These are phyloP conservation scores for Pseudonectria buxi DNA, from an alignment of 2,329 filamentous ascomycete genomes.

Conservation along the genomic window DNA sequence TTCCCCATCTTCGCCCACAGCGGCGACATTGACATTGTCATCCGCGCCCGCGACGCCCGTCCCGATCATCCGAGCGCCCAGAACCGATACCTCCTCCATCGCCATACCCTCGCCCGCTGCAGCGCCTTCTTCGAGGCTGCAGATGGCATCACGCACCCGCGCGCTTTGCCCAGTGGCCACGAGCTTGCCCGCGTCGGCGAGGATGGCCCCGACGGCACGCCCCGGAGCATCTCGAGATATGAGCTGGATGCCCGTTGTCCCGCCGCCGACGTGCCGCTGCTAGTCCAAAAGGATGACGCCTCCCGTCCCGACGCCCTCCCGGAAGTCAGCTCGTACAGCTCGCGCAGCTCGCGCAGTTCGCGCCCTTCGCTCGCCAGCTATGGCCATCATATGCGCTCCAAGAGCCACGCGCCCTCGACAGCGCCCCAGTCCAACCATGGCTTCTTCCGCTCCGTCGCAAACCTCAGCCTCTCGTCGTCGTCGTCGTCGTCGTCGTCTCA, in stretches of 20 bases:
- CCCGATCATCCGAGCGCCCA: conserved; percentile 35
- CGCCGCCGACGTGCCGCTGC: conserved; percentile 74
- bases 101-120: conserved; percentile 79
- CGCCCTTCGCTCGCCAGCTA: conserved; percentile 42
- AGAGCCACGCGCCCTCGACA: conserved; percentile 46
- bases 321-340: conserved; percentile 18
- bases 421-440: conserved; percentile 35
- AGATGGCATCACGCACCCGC: conserved; percentile 52
- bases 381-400: conserved; percentile 18
- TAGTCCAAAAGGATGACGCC: conserved; percentile 67
- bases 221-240: conserved; percentile 67
- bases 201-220: conserved; percentile 24
- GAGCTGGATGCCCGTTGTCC: conserved; percentile 72
- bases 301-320: conserved; percentile 14
- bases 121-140: conserved; percentile 88
- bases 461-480: conserved; percentile 50
- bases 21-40: conserved; percentile 85
- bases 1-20: conserved; percentile 87
- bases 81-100: conserved; percentile 80
- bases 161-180: conserved; percentile 25
- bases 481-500: conserved; percentile 23
- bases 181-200: conserved; percentile 51
- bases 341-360: conserved; percentile 37
- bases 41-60: conserved; percentile 47
- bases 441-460: conserved; percentile 86